A percentile compares a stretch with the other conserved stretches of the same genome.
phyloP scores from a whole-genome alignment of 2,329 filamentous ascomycete genomes.

The Graphiopsis chlorocephala region DNA sequence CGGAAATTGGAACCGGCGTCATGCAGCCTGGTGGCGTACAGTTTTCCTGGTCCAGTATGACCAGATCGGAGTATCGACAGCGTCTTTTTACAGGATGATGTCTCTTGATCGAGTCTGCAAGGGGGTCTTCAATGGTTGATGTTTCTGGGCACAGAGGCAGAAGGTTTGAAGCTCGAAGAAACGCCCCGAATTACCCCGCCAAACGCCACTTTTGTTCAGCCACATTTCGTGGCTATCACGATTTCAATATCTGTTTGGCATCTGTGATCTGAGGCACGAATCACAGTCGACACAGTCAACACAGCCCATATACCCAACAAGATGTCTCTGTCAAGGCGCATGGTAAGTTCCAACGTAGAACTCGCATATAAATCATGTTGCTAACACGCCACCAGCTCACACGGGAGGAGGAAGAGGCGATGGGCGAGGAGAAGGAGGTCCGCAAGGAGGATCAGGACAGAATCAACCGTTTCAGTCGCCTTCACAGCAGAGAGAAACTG shows the following conservation, averaged over 20 bases:
- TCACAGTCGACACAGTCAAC: neutral
- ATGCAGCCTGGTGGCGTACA: neutral
- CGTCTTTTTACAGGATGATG: neutral
- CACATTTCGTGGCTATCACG: neutral
- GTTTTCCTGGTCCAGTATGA: neutral
- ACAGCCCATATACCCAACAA: conserved; percentile 14
- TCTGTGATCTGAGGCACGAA: neutral
- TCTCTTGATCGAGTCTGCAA: neutral
- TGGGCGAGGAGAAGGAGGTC: conserved; percentile 84
- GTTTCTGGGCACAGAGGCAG: neutral
- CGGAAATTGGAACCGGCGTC: neutral
- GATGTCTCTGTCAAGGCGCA: conserved; percentile 42
- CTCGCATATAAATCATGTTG: neutral
- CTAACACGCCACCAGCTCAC: conserved; percentile 62
- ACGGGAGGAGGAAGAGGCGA: conserved; percentile 80
- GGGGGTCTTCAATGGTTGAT: neutral
- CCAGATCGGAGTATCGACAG: neutral
- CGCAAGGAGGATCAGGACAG: conserved; percentile 97
- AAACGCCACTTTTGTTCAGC: neutral
- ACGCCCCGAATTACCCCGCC: neutral
- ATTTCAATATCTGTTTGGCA: conserved; percentile 11
- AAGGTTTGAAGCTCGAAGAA: neutral
- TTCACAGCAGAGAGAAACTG: conserved; percentile 79
- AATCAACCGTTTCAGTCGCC: conserved; percentile 94
- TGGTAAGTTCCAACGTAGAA: conserved; percentile 33